Evolutionary conservation across 140 eudicot species (phyloP), one percentile per base, ranked within the genome.

Genomic region (Senecio squalidus): DNA sequence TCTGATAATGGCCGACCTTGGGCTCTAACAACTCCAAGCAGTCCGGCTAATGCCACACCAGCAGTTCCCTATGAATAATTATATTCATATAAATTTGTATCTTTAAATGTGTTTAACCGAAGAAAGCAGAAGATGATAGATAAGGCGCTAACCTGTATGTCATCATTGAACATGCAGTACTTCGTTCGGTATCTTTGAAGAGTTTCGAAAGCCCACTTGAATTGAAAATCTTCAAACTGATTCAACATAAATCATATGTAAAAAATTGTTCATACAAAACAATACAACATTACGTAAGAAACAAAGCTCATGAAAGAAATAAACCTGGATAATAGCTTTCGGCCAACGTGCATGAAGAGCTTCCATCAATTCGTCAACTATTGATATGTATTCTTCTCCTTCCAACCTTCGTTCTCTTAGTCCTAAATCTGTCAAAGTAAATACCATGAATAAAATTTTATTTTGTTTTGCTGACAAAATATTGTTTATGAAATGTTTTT

Each of bases 201-300:
- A 39, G 99, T 93, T 76, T 88, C 95, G 71, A 93, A 93, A 48
- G 99, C 99, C 99, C 99, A 93, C 84, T 93, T 93, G 85, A 88
- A 77, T 74, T 93, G 99, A 68, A 93, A 93, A 78, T 93, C 99
- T 82, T 93, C 99, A 80, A 93, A 93, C 99, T 93, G 89, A 66
- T 54, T 31, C 49, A 58, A 60, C 52, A 68, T 47, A 39, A 62
- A 27, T 23, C 40, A 44, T 20, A 60, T 44, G 34, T 52, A 58
- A 33, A 46, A 44, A 38, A 11, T n/a, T 26, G 18, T 36, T 49
- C 60, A 27, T 21, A 60, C 28, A 11, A 4, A 6, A 53, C 9
- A 50, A 49, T 21, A 46, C 46, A 55, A 13, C 11, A 55, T 20
- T 62, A 31, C n/a, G n/a, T n/a, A n/a, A n/a, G n/a, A n/a, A 17